Evolutionary conservation across 106 monocot species (phyloP), one percentile per base, ranked within the genome.

Genomic region (Dendrobium huoshanense): DNA sequence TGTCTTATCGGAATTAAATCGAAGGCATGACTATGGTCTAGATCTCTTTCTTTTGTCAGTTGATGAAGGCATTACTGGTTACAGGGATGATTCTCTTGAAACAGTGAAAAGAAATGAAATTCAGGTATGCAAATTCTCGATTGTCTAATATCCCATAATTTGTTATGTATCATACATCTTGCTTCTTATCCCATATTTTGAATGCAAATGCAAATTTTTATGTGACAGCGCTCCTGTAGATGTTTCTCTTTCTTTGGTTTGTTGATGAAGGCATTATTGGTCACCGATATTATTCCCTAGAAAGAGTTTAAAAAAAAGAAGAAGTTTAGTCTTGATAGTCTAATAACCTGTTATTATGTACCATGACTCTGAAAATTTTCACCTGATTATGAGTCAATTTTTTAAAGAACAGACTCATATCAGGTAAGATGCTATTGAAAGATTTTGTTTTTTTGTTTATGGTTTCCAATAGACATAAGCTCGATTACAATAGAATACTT

Each of bases 71-170:
- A 99, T 99, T 77, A 95, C 99, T 20, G 95, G 99, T 79, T 99
- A 99, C 80, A 89, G 99, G 77, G 98, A 99, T 67, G 99, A 99
- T 61, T 99, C 99, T 27, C 87, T 99, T 41, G 99, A 95, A 90
- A 99, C 99, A 86, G 99, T 99, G 74, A 99, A 93, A 86, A 91
- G 99, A 87, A 99, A 99, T 85, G 99, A 99, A 91, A 78, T 95
- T 79, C 95, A 99, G 99, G 99, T 93, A 5, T 77, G 45, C 2
- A 75, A 59, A 17, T 55, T 16, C 29, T 25, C 75, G 13, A 75
- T 75, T 40, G 37, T 74, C 9, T 82, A 15, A 29, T 76, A 48
- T 51, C 19, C 20, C 7, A 74, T 43, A 44, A 2, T 43, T 20
- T 20, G 8, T 74, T 41, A 43, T 74, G 19, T 74, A 20, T 19